Evolutionary conservation across 73 alveolate species (phyloP).

Genomic region (Tetrahymena elliotti): DNA sequence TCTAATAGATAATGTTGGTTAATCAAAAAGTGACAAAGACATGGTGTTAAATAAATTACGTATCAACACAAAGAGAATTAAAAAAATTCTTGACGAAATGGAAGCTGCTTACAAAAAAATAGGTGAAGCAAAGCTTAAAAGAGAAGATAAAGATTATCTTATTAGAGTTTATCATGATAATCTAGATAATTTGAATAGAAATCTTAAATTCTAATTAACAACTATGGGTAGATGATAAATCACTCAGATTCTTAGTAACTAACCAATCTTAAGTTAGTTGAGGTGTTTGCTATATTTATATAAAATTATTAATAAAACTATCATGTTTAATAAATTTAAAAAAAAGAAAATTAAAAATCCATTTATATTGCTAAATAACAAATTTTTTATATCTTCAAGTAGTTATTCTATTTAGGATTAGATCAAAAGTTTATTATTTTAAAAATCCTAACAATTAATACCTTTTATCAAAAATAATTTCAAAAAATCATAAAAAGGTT

Average conservation of each 20-base stretch:
- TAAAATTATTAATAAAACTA: too few species aligned
- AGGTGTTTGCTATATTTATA: not conserved
- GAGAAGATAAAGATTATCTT: constrained; percentile 14
- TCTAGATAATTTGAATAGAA: constrained; percentile 28
- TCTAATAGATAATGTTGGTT: not conserved
- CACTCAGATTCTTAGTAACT: too few species aligned
- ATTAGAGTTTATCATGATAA: constrained; percentile 15
- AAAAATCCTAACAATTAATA: too few species aligned
- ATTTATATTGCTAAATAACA: too few species aligned
- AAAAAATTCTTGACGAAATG: constrained; percentile 31
- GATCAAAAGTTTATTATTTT: too few species aligned
- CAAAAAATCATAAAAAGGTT: too few species aligned
- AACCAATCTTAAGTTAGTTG: too few species aligned
- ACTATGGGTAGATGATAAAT: constrained; percentile 28
- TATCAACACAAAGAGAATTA: constrained; percentile 12
- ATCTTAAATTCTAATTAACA: constrained; percentile 32
- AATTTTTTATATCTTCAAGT: too few species aligned
- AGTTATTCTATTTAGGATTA: too few species aligned
- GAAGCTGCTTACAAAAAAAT: constrained; percentile 10
- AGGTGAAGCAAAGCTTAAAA: not conserved
- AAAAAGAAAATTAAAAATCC: too few species aligned
- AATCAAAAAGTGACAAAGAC: constrained; percentile 13
- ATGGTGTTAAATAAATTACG: constrained; percentile 2
- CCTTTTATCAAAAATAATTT: too few species aligned
- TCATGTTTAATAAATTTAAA: too few species aligned